A percentile compares a stretch with the other conserved stretches of the same genome.
phyloP scores from a whole-genome alignment of 345 rosid genomes.

The Psidium friedrichsthalianum region DNA sequence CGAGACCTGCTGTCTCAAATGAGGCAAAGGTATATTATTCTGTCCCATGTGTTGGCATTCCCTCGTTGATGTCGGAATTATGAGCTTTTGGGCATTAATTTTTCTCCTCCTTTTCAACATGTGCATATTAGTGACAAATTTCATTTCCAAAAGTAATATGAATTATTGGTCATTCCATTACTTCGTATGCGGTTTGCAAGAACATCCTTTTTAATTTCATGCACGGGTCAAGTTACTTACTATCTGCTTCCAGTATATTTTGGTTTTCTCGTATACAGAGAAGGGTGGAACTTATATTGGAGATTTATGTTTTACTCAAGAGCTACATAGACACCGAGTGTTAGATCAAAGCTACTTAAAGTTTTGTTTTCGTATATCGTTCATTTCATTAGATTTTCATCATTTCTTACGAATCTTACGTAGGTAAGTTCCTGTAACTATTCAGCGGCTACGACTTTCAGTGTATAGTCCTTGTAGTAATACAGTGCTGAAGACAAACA shows the following conservation, averaged over 20 bases:
- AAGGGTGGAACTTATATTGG: background rate
- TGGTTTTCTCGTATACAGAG: background rate
- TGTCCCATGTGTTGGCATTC: background rate
- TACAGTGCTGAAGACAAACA: background rate
- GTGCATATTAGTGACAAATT: background rate
- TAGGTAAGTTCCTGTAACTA: background rate
- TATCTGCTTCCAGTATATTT: background rate
- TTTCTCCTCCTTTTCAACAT: background rate
- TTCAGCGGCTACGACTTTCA: background rate
- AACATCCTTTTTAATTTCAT: background rate
- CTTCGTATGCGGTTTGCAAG: background rate
- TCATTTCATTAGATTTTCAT: background rate
- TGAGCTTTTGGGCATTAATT: background rate
- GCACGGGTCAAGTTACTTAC: background rate
- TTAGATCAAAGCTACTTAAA: background rate
- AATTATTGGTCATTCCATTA: background rate
- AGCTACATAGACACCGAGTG: background rate
- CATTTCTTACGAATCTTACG: background rate
- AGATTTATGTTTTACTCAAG: background rate
- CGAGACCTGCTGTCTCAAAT: slow-evolving; percentile 79
- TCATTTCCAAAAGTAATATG: background rate
- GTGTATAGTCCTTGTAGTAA: background rate
- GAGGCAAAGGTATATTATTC: slow-evolving; percentile 75
- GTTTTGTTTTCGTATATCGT: background rate
- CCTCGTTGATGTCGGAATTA: background rate